Evolutionary conservation across 352 stramenopile species (phyloP), one percentile per base, ranked within the genome.

Genomic region (Vaucheria bursata): DNA sequence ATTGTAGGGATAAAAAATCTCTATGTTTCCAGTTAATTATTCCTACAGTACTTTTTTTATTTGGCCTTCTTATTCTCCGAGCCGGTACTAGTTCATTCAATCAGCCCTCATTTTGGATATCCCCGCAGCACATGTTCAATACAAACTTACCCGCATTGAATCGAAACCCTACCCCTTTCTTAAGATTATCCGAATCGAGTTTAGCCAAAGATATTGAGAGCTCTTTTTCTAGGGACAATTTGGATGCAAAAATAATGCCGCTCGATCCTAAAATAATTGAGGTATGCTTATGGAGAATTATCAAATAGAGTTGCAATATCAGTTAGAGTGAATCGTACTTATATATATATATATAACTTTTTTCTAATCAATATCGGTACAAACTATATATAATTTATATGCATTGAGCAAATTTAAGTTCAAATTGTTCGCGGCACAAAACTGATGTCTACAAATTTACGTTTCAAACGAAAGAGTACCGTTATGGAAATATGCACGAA

Each of bases 1-100:
- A 50, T 12, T 38, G 59, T 29, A 73, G 67, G 31, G 78, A 83
- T 37, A 83, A 83, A 50, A 83, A 83, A 50, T 76, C 39, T 67
- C 45, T 81, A 18, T 78, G 71, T 49, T 83, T 83, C 40, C 78
- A 83, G 59, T 73, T 83, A 18, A 59, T 83, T 25, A 78, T 83
- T 35, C 78, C 78, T 32, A 79, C 71, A 3, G 49, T 83, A 18
- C 78, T 83, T 4, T 81, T 83, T 39, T 38, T 83, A n/a, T 73
- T 83, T 0, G 78, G 78, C 31, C 78, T 83, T 65, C 29, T 68
- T 33, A 70, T 83, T 4, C 78, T 83, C 0, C 67, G 40, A 36
- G 50, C 34, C 39, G 77, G 65, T 50, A 79, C 18, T 32, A 36
- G n/a, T 8, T 35, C 40, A 31, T 81, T 79, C 74, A 49, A 83